phyloP scores from a whole-genome alignment of 1,284 basidiomycete species.

The Phylloboletellus chloephorus region DNA sequence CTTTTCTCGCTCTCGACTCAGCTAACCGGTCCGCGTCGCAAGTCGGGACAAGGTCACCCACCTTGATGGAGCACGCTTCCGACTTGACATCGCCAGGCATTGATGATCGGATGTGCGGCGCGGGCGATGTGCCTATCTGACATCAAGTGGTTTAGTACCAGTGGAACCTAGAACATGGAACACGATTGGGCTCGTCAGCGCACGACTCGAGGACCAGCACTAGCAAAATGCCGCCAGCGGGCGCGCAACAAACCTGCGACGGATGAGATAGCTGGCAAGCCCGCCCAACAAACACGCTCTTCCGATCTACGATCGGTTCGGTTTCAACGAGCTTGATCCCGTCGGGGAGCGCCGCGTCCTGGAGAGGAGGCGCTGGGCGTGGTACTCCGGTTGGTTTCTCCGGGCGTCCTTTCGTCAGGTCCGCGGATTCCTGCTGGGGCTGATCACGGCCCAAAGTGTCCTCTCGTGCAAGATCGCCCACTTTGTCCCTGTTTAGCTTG shows the following conservation, averaged over 20 bases:
- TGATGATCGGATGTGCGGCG: slow-evolving; percentile 85
- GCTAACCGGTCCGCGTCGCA: neutral
- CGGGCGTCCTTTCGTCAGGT: slow-evolving; percentile 2
- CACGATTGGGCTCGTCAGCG: slow-evolving; percentile 2
- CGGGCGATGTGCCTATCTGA: slow-evolving; percentile 68
- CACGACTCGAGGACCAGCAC: neutral
- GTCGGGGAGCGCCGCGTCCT: slow-evolving; percentile 42
- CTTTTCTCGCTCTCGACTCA: slow-evolving; percentile 38
- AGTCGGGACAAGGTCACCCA: slow-evolving; percentile 24
- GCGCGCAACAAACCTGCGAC: slow-evolving; percentile 48
- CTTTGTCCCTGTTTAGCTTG: slow-evolving; percentile 51
- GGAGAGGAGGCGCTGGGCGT: slow-evolving; percentile 1
- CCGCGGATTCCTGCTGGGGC: slow-evolving; percentile 9
- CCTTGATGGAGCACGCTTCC: slow-evolving; percentile 70
- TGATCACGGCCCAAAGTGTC: slow-evolving; percentile 39
- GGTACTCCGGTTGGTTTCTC: slow-evolving; percentile 1
- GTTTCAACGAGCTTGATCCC: slow-evolving; percentile 62
- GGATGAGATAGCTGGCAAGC: slow-evolving; percentile 77
- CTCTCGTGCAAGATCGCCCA: slow-evolving; percentile 54
- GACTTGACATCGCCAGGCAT: slow-evolving; percentile 79
- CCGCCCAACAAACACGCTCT: slow-evolving; percentile 78
- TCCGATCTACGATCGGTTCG: slow-evolving; percentile 78
- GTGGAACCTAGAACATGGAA: slow-evolving; percentile 49
- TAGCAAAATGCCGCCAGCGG: neutral
- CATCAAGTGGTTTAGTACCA: slow-evolving; percentile 68